Conservation (phyloP, 371 early-diverging fungal species). For the Mucor irregularis region DNA sequence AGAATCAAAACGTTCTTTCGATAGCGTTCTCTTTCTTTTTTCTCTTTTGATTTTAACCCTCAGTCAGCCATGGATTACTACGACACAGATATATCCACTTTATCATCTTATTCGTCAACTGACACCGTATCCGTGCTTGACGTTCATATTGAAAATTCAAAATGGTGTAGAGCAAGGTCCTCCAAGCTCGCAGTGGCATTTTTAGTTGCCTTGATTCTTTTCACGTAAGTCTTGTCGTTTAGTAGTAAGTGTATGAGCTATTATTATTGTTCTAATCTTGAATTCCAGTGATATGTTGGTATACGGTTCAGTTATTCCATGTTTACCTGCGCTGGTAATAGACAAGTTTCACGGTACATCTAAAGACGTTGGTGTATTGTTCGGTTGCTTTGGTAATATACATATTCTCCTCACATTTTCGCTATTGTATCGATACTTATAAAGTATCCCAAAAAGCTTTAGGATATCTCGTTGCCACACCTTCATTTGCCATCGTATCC, state of each 20-base stretch:
- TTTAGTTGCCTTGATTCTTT: constrained; percentile 3
- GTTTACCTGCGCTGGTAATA: constrained; percentile 67
- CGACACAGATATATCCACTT: too few relatives aligned
- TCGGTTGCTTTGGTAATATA: constrained; percentile 66
- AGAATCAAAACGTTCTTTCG: too few relatives aligned
- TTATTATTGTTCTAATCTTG: too few relatives aligned
- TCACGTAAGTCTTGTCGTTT: background rate
- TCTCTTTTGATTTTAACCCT: too few relatives aligned
- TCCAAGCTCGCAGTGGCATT: background rate
- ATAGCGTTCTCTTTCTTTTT: too few relatives aligned
- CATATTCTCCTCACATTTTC: too few relatives aligned
- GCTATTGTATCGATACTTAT: too few relatives aligned
- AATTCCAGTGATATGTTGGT: constrained; percentile 64
- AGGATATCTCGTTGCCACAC: constrained; percentile 70
- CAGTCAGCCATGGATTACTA: too few relatives aligned
- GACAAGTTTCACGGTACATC: constrained; percentile 53
- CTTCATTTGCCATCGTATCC: constrained; percentile 64
- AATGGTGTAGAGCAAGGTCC: background rate
- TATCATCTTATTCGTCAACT: too few relatives aligned
- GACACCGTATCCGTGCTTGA: too few relatives aligned
- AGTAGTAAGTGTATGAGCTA: background rate
- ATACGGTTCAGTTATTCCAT: constrained; percentile 74
- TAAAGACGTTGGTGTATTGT: constrained; percentile 63
- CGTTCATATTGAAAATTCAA: too few relatives aligned
- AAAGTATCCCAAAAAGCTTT: too few relatives aligned